phyloP scores from a whole-genome alignment of 2,329 filamentous ascomycete genomes.

The Fusarium gaditjirri region DNA sequence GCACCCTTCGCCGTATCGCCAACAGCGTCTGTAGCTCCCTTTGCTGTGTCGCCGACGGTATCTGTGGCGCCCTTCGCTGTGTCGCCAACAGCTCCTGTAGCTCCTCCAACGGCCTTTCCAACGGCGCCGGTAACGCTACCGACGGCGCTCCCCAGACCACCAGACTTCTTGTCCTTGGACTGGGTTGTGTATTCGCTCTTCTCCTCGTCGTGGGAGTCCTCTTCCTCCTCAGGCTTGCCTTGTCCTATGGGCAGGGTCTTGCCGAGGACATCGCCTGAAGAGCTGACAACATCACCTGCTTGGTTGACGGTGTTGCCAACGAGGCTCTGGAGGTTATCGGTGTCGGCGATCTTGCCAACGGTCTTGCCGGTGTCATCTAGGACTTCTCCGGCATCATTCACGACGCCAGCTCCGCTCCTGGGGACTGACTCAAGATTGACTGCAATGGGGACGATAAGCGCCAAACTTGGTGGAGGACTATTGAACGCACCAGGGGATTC shows the following conservation, averaged over 20 bases:
- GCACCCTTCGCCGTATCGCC: constrained; percentile 16
- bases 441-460: constrained; percentile 44
- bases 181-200: constrained; percentile 56
- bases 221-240: constrained; percentile 41
- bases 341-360: constrained; percentile 55
- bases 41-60: constrained; percentile 12
- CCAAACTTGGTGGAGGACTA: constrained; percentile 36
- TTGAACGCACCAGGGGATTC: constrained; percentile 47
- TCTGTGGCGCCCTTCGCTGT: constrained; percentile 7
- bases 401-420: constrained; percentile 54
- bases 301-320: constrained; percentile 54
- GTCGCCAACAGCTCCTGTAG: constrained; percentile 15
- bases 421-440: constrained; percentile 48
- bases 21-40: background rate
- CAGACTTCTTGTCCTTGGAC: constrained; percentile 47
- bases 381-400: constrained; percentile 58
- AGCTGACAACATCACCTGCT: constrained; percentile 50
- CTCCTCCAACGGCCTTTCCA: constrained; percentile 12
- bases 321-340: constrained; percentile 53
- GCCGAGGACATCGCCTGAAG: constrained; percentile 55
- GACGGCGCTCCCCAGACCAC: constrained; percentile 40
- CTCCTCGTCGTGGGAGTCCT: constrained; percentile 37
- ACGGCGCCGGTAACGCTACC: constrained; percentile 21
- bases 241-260: constrained; percentile 50
- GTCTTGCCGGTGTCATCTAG: constrained; percentile 57